phyloP scores from a whole-genome alignment of 306 rosid species.

The Luffa acutangula region DNA sequence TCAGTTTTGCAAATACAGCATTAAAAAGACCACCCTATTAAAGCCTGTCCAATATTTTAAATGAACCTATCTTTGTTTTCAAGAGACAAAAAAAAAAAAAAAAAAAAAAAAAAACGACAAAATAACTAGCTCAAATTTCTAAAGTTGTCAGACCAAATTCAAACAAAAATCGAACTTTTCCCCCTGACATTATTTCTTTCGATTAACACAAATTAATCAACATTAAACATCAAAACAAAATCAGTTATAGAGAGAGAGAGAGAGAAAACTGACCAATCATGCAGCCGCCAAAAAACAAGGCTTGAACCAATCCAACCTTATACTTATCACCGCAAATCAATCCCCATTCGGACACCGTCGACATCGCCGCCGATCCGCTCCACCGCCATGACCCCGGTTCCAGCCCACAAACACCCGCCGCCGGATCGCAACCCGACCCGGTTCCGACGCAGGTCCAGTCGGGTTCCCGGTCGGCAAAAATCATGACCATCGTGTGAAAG shows the following conservation, averaged over 20 bases:
- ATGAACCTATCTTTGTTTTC: not conserved
- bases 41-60: not conserved
- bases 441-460: conserved; percentile 34
- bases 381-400: conserved; percentile 66
- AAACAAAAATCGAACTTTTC: not conserved
- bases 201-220: not conserved
- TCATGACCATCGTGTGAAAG: conserved; percentile 93
- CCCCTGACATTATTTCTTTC: not conserved
- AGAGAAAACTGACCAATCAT: conserved; percentile 65
- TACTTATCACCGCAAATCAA: conserved; percentile 67
- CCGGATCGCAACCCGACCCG: conserved; percentile 23
- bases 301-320: conserved; percentile 75
- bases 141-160: not conserved
- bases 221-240: not conserved
- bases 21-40: not conserved
- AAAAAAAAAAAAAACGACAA: no score
- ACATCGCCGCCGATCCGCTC: conserved; percentile 23
- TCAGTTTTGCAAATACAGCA: no score
- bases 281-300: conserved; percentile 84
- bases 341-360: conserved; percentile 69
- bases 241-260: not conserved
- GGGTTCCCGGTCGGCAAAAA: conserved; percentile 73
- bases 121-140: not conserved
- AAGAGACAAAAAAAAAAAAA: not conserved
- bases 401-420: conserved; percentile 31